Percentiles rank a stretch among this genome's conserved stretches.
phyloP scores from a whole-genome alignment of 768 basidiomycete species.

The Flagelloscypha sp. region DNA sequence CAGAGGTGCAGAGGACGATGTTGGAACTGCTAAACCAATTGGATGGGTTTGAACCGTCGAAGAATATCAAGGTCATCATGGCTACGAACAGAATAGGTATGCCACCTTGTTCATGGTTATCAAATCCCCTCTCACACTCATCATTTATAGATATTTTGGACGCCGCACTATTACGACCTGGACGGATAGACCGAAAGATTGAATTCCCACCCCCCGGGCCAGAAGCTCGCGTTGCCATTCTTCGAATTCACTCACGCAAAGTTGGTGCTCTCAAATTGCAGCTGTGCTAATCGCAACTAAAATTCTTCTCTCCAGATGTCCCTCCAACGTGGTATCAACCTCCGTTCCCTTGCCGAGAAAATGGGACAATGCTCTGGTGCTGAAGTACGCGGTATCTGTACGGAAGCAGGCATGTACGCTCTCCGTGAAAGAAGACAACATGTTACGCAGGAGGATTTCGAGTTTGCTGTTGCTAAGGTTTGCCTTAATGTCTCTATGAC shows the following conservation, averaged over 20 bases:
- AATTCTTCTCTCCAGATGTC: constrained; percentile 63
- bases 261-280: constrained; percentile 24
- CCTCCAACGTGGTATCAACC: constrained; percentile 92
- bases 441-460: constrained; percentile 98
- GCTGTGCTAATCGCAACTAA: not conserved
- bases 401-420: constrained; percentile 83
- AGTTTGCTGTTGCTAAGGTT: constrained; percentile 96
- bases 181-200: constrained; percentile 95
- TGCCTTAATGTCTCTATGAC: constrained; percentile 11
- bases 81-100: constrained; percentile 93
- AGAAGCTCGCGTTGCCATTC: constrained; percentile 93
- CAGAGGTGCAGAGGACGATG: constrained; percentile 88
- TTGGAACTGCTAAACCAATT: constrained; percentile 82
- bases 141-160: constrained; percentile 75
- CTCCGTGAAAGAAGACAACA: constrained; percentile 91
- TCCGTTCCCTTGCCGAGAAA: constrained; percentile 94
- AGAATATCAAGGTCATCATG: constrained; percentile 85
- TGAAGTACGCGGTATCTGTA: constrained; percentile 95
- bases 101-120: constrained; percentile 8
- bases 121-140: not conserved
- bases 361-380: constrained; percentile 99
- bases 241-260: constrained; percentile 95
- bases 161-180: constrained; percentile 84
- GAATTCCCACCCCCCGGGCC: constrained; percentile 98
- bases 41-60: constrained; percentile 75